Evolutionary conservation across 202 grass and related monocot species (phyloP), one percentile per base, ranked within the genome.

Genomic region (Zizania palustris): DNA sequence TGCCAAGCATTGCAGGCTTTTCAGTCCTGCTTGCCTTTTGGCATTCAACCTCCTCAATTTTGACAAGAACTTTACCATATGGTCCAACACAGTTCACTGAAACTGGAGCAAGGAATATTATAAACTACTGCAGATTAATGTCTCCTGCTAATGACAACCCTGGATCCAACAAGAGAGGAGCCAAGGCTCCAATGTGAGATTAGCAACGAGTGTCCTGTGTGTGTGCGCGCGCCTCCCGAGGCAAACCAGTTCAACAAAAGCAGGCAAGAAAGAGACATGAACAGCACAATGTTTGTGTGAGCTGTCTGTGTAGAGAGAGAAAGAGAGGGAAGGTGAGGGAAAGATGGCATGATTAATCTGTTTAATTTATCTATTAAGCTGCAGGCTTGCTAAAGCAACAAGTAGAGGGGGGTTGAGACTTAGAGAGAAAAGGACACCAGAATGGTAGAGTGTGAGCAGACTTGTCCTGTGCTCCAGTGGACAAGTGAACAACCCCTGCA

Each of bases 231-330:
- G 41, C 16, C 54, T 73, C 44, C 48, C 45, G 35, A 67, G 43
- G 68, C 65, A 60, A 90, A 45, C 73, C 37, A 75, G 77, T 82
- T 81, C 67, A 91, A 69, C 72, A 69, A 82, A 82, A 78, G 46
- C 45, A 68, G 78, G 77, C 72, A 20, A 82, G 81, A 91, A 91
- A 85, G 85, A 73, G 77, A 84, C 81, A 91, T 66, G 85, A 71
- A 76, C 81, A 87, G 60, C 88, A 87, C 81, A 91, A 87, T 60
- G 76, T 78, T 86, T 15, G 69, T 67, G 76, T 81, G 81, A 88
- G 81, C 81, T 88, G 86, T 84, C 71, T 71, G 81, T 69, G 64
- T 1, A 54, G 20, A 56, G 84, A 58, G 78, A 72, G 67, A 54
- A 49, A 45, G 20, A 5, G 28, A 28, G 28, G 28, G 28, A 28